These are phyloP conservation scores for Bromus sterilis DNA, from an alignment of 176 grass and related monocot species.

Conservation along the genomic window DNA sequence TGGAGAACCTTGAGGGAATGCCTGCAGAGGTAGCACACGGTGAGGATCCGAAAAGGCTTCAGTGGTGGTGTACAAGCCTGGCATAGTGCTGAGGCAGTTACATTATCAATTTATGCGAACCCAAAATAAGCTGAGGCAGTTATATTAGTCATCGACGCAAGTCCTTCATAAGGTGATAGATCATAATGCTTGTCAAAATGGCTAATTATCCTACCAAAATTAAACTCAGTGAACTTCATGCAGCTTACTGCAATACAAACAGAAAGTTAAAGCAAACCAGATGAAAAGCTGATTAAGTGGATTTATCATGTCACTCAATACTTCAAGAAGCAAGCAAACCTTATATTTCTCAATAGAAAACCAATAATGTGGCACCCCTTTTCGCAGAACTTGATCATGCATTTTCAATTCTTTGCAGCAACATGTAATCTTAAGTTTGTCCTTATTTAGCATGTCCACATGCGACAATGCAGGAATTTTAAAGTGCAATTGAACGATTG, in stretches of 20 bases:
- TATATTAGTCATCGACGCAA: background rate
- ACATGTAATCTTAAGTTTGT: background rate
- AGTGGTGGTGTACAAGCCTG: background rate
- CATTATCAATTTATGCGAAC: background rate
- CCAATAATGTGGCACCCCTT: background rate
- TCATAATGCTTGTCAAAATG: background rate
- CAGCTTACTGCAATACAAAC: background rate
- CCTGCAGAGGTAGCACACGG: conserved; percentile 35
- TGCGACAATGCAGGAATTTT: background rate
- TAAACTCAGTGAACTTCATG: background rate
- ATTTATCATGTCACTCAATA: background rate
- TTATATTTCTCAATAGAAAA: background rate
- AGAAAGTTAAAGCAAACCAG: background rate
- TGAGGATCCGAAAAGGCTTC: background rate
- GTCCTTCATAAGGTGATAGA: background rate
- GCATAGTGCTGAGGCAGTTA: background rate
- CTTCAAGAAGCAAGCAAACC: background rate
- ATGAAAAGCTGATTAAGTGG: background rate
- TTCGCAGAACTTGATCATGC: background rate
- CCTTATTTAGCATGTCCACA: background rate
- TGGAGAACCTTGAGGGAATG: conserved; percentile 58
- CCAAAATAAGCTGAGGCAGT: background rate
- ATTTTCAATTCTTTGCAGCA: background rate
- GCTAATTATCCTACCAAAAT: background rate
- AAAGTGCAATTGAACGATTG: background rate